Base-by-base conservation (phyloP, 345 rosid genomes). In the Salix dunnii region DNA sequence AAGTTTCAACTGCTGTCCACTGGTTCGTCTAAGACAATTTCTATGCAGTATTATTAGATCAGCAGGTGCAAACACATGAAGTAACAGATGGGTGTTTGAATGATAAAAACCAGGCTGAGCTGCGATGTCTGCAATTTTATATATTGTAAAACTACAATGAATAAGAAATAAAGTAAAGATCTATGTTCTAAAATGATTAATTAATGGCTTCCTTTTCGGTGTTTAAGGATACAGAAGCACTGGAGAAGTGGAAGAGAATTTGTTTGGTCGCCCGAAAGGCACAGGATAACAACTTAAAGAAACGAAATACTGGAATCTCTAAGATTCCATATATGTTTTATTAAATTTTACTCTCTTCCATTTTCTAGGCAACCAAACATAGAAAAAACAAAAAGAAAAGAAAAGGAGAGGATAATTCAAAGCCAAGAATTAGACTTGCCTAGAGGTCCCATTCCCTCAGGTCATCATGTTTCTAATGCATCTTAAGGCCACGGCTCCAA, bases 401-500 rank as follows among this genome's bases (percentile, higher is more conserved):
- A 43, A 20, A 65, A 68, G 17, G 25, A 23, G 53, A 64, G 66
- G 71, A 77, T 31, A 79, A 67, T 63, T 70, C 60, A 66, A 74
- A 89, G 92, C 92, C 92, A 89, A 89, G 92, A 80, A 77, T 67
- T 64, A 85, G 92, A 89, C 92, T 89, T 89, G 92, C 92, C 92
- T 84, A 86, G 84, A 85, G 84, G 85, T 74, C 65, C 74, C 55
- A 76, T 72, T 74, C 51, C 80, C 85, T 76, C 81, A 36, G 43
- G 62, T 72, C 38, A 35, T 23, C 66, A 68, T 77, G 68, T 63
- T 33, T 35, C 17, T 67, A 63, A 25, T 27, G 13, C 27, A 42
- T 71, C 55, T 20, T 58, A 46, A 48, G 70, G 80, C 86, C 84
- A 82, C 40, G 73, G 46, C 71, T 85, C 75, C 21, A 60, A 36